phyloP scores from a whole-genome alignment of 257 asterid genomes.

The Scutellaria baicalensis region DNA sequence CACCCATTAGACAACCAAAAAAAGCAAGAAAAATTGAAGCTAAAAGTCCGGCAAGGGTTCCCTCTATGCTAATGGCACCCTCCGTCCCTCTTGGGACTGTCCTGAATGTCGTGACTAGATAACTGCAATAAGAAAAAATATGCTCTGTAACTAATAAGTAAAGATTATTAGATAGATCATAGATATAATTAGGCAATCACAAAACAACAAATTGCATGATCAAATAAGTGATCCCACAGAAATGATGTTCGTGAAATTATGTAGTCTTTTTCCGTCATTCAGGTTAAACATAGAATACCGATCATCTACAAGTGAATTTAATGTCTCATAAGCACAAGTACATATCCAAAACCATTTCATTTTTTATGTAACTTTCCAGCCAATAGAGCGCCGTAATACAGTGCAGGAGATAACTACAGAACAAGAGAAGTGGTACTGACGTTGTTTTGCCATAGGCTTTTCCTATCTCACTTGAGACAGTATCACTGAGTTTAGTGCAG shows the following conservation, averaged over 20 bases:
- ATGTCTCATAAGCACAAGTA: slow-evolving; percentile 30
- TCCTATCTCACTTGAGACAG: slow-evolving; percentile 97
- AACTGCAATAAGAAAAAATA: slow-evolving; percentile 35
- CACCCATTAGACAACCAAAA: slow-evolving; percentile 51
- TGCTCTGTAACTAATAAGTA: not conserved
- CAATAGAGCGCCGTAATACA: not conserved
- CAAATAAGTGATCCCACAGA: not conserved
- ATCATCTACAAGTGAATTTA: slow-evolving; percentile 12
- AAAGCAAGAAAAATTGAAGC: slow-evolving; percentile 83
- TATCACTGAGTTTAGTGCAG: slow-evolving; percentile 92
- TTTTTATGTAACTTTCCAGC: not conserved
- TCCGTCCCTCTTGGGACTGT: slow-evolving; percentile 89
- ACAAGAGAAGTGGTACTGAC: slow-evolving; percentile 42
- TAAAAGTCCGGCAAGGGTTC: slow-evolving; percentile 74
- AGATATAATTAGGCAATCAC: not conserved
- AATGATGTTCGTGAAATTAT: not conserved
- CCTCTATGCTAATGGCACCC: slow-evolving; percentile 93
- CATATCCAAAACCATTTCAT: not conserved
- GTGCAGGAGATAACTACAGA: slow-evolving; percentile 1
- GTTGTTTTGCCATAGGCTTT: slow-evolving; percentile 91
- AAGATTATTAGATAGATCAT: not conserved
- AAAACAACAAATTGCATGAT: not conserved
- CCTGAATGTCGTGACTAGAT: slow-evolving; percentile 80
- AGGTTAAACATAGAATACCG: not conserved
- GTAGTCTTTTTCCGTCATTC: not conserved